Percentiles rank a stretch among this genome's conserved stretches.
These are phyloP conservation scores for Lactifluus piperatus DNA, from an alignment of 768 basidiomycete genomes.

Conservation along the genomic window DNA sequence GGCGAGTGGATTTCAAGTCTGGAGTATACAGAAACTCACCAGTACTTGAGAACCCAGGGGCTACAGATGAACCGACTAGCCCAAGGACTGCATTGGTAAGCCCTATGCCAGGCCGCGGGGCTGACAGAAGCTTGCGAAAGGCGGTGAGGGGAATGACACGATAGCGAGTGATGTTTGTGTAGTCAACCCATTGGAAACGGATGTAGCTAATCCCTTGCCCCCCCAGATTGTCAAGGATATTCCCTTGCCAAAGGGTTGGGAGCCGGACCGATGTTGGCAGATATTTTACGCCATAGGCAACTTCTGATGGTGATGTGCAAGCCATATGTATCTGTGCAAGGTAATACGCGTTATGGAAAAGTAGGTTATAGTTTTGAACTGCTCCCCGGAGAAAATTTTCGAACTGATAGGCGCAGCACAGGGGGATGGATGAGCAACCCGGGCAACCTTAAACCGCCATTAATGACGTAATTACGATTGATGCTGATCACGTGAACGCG, in stretches of 20 bases:
- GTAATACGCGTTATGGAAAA: too few relatives aligned
- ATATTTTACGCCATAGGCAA: conserved; percentile 6
- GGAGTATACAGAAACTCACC: conserved; percentile 56
- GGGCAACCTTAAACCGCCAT: too few relatives aligned
- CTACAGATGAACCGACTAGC: conserved; percentile 37
- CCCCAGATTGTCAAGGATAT: background rate
- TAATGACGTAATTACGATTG: too few relatives aligned
- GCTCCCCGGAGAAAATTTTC: too few relatives aligned
- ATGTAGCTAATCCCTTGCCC: conserved; percentile 22
- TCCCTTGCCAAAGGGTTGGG: background rate
- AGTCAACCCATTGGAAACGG: conserved; percentile 61
- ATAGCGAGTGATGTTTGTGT: conserved; percentile 47
- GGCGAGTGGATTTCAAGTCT: conserved; percentile 45
- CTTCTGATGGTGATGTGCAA: background rate
- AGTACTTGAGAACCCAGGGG: conserved; percentile 42
- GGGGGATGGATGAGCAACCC: too few relatives aligned
- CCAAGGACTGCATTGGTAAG: conserved; percentile 42
- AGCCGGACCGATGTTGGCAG: background rate
- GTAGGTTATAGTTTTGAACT: too few relatives aligned
- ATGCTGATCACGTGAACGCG: too few relatives aligned
- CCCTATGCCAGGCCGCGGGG: conserved; percentile 44
- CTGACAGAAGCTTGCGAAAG: conserved; percentile 44
- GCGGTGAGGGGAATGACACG: conserved; percentile 49
- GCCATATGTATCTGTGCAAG: background rate
- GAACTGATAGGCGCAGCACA: too few relatives aligned